A percentile compares a stretch with the other conserved stretches of the same genome.
Evolutionary conservation across 306 rosid species (phyloP).

Genomic region (Fragaria ananassa): DNA sequence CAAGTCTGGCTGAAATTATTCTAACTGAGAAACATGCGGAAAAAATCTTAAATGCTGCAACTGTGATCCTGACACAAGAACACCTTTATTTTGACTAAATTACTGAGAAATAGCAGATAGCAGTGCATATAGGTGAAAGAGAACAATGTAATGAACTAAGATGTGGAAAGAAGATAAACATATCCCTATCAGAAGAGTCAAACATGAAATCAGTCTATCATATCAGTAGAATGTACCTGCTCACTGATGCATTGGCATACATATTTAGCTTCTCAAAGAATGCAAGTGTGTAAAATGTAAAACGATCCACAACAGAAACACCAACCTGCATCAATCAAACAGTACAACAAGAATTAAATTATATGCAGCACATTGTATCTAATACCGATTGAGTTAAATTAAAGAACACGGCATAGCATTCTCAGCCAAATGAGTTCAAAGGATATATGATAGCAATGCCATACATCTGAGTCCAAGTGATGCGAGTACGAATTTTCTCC

Average conservation of each 20-base stretch:
- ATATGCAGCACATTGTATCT: slow-evolving; percentile 8
- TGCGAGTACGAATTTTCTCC: slow-evolving; percentile 98
- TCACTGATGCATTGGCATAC: slow-evolving; percentile 88
- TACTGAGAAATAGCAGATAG: neutral
- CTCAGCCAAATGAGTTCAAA: neutral
- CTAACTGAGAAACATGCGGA: neutral
- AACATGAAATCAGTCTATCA: neutral
- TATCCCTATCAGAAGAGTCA: neutral
- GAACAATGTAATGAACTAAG: neutral
- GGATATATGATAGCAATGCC: neutral
- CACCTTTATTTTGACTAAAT: neutral
- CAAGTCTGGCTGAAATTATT: neutral
- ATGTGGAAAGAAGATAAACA: neutral
- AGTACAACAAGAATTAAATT: slow-evolving; percentile 10
- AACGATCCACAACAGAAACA: slow-evolving; percentile 95
- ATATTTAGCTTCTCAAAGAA: slow-evolving; percentile 91
- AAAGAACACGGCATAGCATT: slow-evolving; percentile 9
- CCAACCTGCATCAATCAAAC: slow-evolving; percentile 60
- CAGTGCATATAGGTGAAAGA: neutral
- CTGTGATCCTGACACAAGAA: neutral
- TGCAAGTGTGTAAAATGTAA: slow-evolving; percentile 86
- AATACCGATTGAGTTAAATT: neutral
- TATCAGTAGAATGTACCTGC: slow-evolving; percentile 49
- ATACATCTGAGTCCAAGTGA: slow-evolving; percentile 95
- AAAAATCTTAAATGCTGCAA: neutral